Percentiles rank a stretch among this genome's conserved stretches.
phyloP scores from a whole-genome alignment of 2,329 filamentous ascomycete species.

The Neofusicoccum parvum region DNA sequence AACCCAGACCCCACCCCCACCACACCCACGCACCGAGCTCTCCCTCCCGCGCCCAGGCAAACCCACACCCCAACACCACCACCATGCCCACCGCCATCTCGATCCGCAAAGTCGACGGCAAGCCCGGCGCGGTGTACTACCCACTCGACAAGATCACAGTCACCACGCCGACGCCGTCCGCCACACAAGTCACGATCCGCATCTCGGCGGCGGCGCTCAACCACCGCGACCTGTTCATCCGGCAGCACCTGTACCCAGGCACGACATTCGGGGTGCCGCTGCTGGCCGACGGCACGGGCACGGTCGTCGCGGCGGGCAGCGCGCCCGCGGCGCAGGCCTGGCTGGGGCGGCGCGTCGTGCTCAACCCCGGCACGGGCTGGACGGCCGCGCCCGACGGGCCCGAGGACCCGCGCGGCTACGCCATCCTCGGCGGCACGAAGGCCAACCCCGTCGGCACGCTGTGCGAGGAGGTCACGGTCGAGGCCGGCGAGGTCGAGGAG shows the following conservation, averaged over 20 bases:
- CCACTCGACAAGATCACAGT: conserved; percentile 51
- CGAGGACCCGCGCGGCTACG: conserved; percentile 62
- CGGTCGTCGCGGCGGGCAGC: conserved; percentile 67
- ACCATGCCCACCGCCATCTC: conserved; percentile 59
- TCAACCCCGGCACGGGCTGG: conserved; percentile 82
- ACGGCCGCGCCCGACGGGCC: conserved; percentile 70
- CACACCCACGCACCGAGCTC: neutral
- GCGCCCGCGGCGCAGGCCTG: conserved; percentile 56
- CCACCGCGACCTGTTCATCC: conserved; percentile 93
- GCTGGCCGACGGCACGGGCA: conserved; percentile 79
- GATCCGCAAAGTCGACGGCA: conserved; percentile 72
- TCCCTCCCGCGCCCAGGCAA: no score
- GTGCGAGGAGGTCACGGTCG: conserved; percentile 71
- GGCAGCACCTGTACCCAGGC: conserved; percentile 86
- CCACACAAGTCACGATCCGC: conserved; percentile 69
- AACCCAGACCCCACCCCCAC: neutral
- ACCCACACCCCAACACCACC: neutral
- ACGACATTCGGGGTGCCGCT: conserved; percentile 78
- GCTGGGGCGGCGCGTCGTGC: conserved; percentile 70
- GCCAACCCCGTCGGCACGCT: conserved; percentile 68
- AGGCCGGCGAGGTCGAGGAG: conserved; percentile 72
- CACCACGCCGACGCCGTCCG: conserved; percentile 34
- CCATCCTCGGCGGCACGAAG: conserved; percentile 70
- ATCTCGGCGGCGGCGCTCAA: conserved; percentile 82
- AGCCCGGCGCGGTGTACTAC: conserved; percentile 87